Evolutionary conservation across 441 rosid species (phyloP).

Genomic region (Monsonia emarginata): DNA sequence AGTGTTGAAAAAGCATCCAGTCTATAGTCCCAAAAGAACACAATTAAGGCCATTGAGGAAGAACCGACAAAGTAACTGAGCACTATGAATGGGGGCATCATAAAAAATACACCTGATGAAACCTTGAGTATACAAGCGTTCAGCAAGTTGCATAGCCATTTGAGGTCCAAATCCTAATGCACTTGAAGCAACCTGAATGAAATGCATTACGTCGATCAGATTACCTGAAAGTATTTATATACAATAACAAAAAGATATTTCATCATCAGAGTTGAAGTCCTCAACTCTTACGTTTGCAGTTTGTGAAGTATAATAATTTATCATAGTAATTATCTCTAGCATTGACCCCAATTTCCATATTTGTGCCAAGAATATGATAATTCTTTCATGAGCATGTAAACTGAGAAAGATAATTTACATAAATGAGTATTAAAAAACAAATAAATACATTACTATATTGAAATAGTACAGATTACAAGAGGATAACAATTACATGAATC

Average conservation of each 20-base stretch:
- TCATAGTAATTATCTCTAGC: not conserved
- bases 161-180: conserved; percentile 92
- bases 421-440: not conserved
- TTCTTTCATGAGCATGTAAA: not conserved
- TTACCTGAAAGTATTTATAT: not conserved
- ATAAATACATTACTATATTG: not conserved
- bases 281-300: not conserved
- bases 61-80: conserved; percentile 9
- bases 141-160: conserved; percentile 80
- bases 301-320: not conserved
- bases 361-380: not conserved
- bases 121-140: conserved; percentile 80
- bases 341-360: too few relatives aligned
- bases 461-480: not conserved
- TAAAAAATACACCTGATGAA: conserved; percentile 55
- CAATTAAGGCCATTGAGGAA: conserved; percentile 1
- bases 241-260: not conserved
- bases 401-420: not conserved
- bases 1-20: not conserved
- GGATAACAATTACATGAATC: not conserved
- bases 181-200: conserved; percentile 78
- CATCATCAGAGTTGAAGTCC: not conserved
- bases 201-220: conserved; percentile 1
- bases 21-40: not conserved
- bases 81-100: conserved; percentile 12